Evolutionary conservation across 345 rosid species (phyloP), one percentile per base, ranked within the genome.

Genomic region (Eucalyptus erythrocorys): DNA sequence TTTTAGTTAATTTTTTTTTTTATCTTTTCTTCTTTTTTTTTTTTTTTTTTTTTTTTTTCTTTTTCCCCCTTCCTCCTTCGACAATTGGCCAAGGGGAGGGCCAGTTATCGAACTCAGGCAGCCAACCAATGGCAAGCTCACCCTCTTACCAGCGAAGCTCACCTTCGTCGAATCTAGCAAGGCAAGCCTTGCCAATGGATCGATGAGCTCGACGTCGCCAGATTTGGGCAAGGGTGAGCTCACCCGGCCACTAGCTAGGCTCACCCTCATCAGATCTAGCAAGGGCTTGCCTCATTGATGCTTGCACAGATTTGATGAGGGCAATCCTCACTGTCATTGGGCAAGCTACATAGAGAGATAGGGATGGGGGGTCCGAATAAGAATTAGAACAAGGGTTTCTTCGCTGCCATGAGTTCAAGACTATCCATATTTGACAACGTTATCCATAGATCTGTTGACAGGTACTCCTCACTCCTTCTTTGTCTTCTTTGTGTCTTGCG

Each of bases 41-140:
- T 7, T 6, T 16, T 0, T 0, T 3, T 6, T 16, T 50, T 50
- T 6, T 50, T 1, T 50, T 3, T 6, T 0, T 3, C 55, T 51
- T 51, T 51, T 51, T 51, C 0, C 26, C 6, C 24, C 24, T 21
- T 51, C 26, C 26, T 51, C 57, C 2, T 51, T 19, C 26, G 0
- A 51, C 57, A 51, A 51, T 19, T 51, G 4, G 55, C 55, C 55
- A 51, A 51, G 55, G 55, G 24, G 24, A 51, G 55, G 10, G 55
- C 1, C 0, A 1, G 0, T 3, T 51, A 24, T 1, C 2, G 1
- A 0, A 51, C 55, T 51, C 0, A 19, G 0, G 55, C 2, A 17
- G 4, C 2, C 2, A 0, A 1, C 55, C 55, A 51, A 51, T 21
- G 10, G 26, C 57, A 21, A 19, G 57, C 57, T 51, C 10, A 0